Base-by-base conservation (phyloP, 2,329 filamentous ascomycete species). In the Ceratocystis destructans region DNA sequence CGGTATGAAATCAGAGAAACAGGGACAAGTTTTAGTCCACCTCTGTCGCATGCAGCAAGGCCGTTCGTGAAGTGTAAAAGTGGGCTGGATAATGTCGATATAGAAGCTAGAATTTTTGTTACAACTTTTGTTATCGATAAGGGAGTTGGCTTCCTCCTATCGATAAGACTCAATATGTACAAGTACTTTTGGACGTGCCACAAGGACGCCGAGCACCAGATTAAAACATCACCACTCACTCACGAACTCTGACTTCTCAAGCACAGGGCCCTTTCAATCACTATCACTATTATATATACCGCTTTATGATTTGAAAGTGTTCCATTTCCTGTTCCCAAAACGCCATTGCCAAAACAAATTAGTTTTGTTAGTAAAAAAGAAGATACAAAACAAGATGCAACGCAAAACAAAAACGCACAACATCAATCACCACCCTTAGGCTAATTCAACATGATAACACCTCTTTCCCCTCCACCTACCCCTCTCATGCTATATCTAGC, bases 121-220 rank as follows among this genome's bases (percentile, higher is more conserved):
- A 25, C 48, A 48, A 64, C 44, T 37, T 63, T 66, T 62, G 55
- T 66, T 68, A 68, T 68, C 67, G 67, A 68, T 66, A 67, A 46
- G n/a, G 25, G 31, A 28, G n/a, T 41, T 50, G 7, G 41, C 20
- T 63, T 5, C 44, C 1, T 6, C 59, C 57, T 66, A 66, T 66
- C 64, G 57, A 66, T 66, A 66, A 41, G 25, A 1, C 2, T 37
- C 5, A 5, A 8, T 28, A 65, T 61, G 59, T 62, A 8, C 2
- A 33, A 2, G 25, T 59, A 65, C 33, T 61, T 65, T 59, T 61
- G 12, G 25, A 37, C 20, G 57, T 37, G 41, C 12, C 22, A 61
- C 57, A 41, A 3, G 33, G 10, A 37, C 33, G 37, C 37, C 37
- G 12, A 41, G 10, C 37, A 41, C 10, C 37, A 41, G 37, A 41